A percentile compares a stretch with the other conserved stretches of the same genome.
These are phyloP conservation scores for Alternaria consortialis DNA, from an alignment of 2,329 filamentous ascomycete species.

Conservation along the genomic window DNA sequence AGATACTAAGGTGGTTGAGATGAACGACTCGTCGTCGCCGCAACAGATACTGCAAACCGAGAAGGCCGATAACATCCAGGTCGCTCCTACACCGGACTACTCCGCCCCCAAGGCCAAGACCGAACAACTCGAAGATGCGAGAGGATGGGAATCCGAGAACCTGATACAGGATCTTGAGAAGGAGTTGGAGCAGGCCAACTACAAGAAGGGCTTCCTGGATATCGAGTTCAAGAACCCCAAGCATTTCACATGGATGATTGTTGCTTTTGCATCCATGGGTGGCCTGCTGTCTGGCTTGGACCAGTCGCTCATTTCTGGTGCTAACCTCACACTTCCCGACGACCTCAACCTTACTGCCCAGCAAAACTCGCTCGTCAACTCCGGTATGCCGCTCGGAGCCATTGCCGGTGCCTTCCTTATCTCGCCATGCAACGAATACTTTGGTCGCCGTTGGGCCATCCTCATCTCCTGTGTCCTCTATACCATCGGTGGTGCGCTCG, in stretches of 20 bases:
- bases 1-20: conserved; percentile 27
- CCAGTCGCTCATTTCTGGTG: conserved; percentile 76
- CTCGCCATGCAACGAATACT: conserved; percentile 71
- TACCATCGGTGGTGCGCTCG: conserved; percentile 73
- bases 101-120: conserved; percentile 42
- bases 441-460: conserved; percentile 73
- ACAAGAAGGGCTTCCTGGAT: conserved; percentile 59
- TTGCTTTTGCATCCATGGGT: conserved; percentile 78
- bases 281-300: conserved; percentile 76
- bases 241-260: conserved; percentile 73
- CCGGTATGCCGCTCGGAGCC: conserved; percentile 75
- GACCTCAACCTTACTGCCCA: conserved; percentile 64
- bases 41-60: conserved; percentile 26
- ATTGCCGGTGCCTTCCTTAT: conserved; percentile 74
- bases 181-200: conserved; percentile 46
- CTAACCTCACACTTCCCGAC: conserved; percentile 70
- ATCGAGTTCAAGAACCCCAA: conserved; percentile 68
- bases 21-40: conserved; percentile 11
- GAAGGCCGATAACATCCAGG: conserved; percentile 28
- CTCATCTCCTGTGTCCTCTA: conserved; percentile 74
- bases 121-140: conserved; percentile 44
- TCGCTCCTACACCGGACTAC: conserved; percentile 32
- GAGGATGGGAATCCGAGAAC: conserved; percentile 57
- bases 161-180: conserved; percentile 55
- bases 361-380: conserved; percentile 73